Evolutionary conservation across 2,329 filamentous ascomycete species (phyloP), one percentile per base, ranked within the genome.

Genomic region (Neonectria hederae): DNA sequence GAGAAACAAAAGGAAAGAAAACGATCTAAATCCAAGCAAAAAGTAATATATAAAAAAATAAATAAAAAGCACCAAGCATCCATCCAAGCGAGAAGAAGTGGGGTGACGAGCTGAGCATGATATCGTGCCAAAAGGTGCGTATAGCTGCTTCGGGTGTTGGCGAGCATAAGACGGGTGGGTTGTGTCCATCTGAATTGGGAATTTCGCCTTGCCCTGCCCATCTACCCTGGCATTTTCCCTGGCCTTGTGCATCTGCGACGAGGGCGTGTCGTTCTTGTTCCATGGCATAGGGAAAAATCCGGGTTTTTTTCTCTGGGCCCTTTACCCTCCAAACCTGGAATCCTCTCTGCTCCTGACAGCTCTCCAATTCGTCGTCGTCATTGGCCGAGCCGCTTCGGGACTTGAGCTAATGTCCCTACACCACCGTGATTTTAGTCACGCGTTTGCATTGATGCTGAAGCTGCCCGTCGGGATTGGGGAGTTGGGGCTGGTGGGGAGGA

Each of bases 381-480:
- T 67, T 73, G 66, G 69, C n/a, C 54, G 14, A 11, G 49, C 21
- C 6, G 19, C 54, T 13, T 42, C 56, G 53, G 46, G 45, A 59
- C 48, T 60, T 56, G 46, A 38, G 43, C 28, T 11, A 28, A 19
- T 61, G 62, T 54, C 64, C 54, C 59, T 65, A 65, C 65, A 46
- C 48, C 53, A 24, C 56, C 51, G 57, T 68, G 46, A 30, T 62
- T 19, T 43, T 65, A 65, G 53, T 58, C 63, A 28, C 35, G 46
- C 40, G 57, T 58, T 59, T 55, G 59, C 53, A 54, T 68, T 63
- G 63, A 71, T 66, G 59, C 62, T 59, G 63, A 67, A 62, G 59
- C 54, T 60, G 13, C 40, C 40, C 13, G 21, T 56, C 13, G 57
- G 54, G 59, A 65, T 59, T 70, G 59, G 56, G 30, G 24, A 55